Evolutionary conservation across 2,329 filamentous ascomycete genomes (phyloP), one percentile per base, ranked within the genome.

Genomic region (Helotiales sp.): DNA sequence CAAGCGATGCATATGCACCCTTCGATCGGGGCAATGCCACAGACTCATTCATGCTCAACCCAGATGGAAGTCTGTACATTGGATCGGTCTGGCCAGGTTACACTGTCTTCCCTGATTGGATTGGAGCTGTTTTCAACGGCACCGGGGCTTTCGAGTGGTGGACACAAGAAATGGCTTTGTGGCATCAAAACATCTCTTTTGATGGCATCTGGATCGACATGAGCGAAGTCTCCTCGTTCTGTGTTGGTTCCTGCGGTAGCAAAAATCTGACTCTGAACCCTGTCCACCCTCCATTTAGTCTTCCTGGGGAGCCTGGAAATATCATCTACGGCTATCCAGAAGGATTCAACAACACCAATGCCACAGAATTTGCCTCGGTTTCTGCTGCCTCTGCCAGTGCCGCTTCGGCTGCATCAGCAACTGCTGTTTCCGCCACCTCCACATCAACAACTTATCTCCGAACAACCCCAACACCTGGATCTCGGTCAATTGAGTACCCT

Each of bases 31-130:
- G 91, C 0, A 78, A 87, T 1, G 83, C 86, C 6, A 79, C 85
- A n/a, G 84, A 81, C 63, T 80, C 79, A 8, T 83, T 83, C 71
- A 79, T 88, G 82, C 79, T 89, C 59, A 84, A 89, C 43, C 80
- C 82, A 1, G 86, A 92, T 70, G 89, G 83, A 4, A 82, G 83
- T 1, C 73, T 83, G 11, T 86, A 86, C 68, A 79, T 85, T 20
- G 87, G 91, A 30, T 85, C 87, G 7, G 91, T 93, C 24, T 94
- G 91, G 91, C 90, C 91, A 15, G 91, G 91, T 24, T 86, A 86
- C 66, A 88, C 89, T 0, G 69, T 87, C 8, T 93, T 88, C 77
- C 89, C 90, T 0, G 92, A 95, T 74, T 94, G 90, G 89, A 78
- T 85, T 5, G 85, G 88, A 1, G 82, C 87, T 0, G 80, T 85